Evolutionary conservation across 1,284 basidiomycete species (phyloP).

Genomic region (Pseudozyma tsukubaensis): DNA sequence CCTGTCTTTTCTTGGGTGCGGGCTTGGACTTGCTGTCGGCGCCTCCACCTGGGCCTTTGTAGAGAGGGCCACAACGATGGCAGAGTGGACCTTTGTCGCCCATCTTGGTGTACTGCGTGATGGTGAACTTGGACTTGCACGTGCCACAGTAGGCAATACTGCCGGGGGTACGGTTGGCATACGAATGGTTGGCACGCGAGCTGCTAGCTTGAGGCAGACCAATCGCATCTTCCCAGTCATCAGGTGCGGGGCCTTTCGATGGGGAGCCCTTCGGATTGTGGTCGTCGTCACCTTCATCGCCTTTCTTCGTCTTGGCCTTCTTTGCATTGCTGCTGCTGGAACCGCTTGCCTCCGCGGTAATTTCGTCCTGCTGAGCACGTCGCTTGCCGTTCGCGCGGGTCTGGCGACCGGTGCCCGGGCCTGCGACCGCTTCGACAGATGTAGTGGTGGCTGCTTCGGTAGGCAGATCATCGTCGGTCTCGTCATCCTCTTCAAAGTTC

Average conservation of each 20-base stretch:
- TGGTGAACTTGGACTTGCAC: constrained; percentile 86
- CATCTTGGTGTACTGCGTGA: constrained; percentile 75
- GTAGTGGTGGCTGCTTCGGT: constrained; percentile 60
- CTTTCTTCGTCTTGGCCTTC: constrained; percentile 32
- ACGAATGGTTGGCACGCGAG: constrained; percentile 72
- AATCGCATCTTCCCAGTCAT: constrained; percentile 70
- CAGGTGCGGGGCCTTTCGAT: constrained; percentile 73
- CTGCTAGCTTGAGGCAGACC: constrained; percentile 63
- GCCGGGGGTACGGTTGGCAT: constrained; percentile 73
- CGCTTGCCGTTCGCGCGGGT: constrained; percentile 40
- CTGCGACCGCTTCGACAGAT: constrained; percentile 34
- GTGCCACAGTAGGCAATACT: constrained; percentile 83
- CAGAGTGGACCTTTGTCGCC: constrained; percentile 46
- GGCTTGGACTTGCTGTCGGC: constrained; percentile 32
- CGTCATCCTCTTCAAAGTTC: constrained; percentile 73
- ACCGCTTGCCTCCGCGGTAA: constrained; percentile 69
- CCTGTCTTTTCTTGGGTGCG: constrained; percentile 37
- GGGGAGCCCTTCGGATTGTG: constrained; percentile 71
- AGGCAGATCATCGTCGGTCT: constrained; percentile 75
- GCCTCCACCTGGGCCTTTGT: constrained; percentile 30
- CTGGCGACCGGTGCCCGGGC: constrained; percentile 68
- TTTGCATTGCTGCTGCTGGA: constrained; percentile 58
- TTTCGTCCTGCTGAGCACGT: constrained; percentile 22
- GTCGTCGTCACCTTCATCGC: constrained; percentile 62
- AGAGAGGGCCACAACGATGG: constrained; percentile 52